Percentiles rank a stretch among this genome's conserved stretches.
phyloP scores from a whole-genome alignment of 371 early-diverging fungal genomes.

The Synchytrium microbalum region DNA sequence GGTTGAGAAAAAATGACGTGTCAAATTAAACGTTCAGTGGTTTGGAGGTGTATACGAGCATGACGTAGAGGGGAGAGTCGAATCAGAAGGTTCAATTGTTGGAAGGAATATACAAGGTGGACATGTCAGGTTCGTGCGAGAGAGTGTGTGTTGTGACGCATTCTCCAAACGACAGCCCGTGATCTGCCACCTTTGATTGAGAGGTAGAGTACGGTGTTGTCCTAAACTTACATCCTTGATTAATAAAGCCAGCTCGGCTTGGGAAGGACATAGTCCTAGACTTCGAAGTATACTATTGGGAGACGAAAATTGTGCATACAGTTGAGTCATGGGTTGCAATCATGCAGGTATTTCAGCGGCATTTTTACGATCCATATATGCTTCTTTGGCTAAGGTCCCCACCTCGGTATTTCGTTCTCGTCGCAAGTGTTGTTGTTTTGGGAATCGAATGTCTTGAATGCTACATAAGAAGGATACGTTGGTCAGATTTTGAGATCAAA shows the following conservation, averaged over 20 bases:
- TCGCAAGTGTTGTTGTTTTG: constrained; percentile 35
- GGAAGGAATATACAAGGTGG: too few relatives aligned
- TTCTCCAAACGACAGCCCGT: too few relatives aligned
- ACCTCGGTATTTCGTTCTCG: constrained; percentile 40
- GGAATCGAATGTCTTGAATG: constrained; percentile 37
- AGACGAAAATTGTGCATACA: constrained; percentile 15
- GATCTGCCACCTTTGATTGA: background rate
- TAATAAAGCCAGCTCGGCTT: background rate
- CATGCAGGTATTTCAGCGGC: too few relatives aligned
- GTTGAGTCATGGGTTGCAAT: constrained; percentile 35
- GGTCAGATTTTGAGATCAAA: too few relatives aligned
- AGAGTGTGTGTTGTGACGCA: too few relatives aligned
- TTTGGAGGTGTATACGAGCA: background rate
- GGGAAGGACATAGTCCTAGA: constrained; percentile 4
- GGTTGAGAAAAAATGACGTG: background rate
- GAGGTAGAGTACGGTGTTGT: background rate
- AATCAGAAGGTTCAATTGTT: too few relatives aligned
- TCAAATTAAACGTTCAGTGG: background rate
- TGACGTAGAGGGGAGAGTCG: too few relatives aligned
- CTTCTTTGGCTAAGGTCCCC: too few relatives aligned
- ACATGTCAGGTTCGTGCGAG: too few relatives aligned
- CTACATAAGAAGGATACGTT: constrained; percentile 16
- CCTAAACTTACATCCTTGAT: background rate
- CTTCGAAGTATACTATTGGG: background rate
- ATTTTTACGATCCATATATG: too few relatives aligned